Percentiles rank a stretch among this genome's conserved stretches.
These are phyloP conservation scores for Leccinum imitatum DNA, from an alignment of 768 basidiomycete species.

Conservation along the genomic window DNA sequence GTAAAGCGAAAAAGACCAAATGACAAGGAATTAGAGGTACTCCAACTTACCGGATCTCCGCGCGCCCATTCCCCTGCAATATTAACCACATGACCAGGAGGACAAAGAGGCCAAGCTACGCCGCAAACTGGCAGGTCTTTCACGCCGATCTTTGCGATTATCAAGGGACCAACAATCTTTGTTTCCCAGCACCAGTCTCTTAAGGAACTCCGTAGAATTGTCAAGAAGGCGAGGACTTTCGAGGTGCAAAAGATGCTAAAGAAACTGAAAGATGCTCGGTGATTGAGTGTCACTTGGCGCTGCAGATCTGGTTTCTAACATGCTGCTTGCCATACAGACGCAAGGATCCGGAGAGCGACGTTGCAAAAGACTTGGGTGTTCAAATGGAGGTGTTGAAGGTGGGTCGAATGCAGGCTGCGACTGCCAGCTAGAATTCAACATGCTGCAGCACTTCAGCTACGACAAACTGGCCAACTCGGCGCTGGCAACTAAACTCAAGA, in stretches of 20 bases:
- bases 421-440: neutral
- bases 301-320: constrained; percentile 1
- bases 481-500: constrained; percentile 70
- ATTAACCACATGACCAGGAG: constrained; percentile 30
- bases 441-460: constrained; percentile 51
- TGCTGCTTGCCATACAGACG: constrained; percentile 23
- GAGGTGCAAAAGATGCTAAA: constrained; percentile 85
- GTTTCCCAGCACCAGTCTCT: constrained; percentile 66
- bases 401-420: constrained; percentile 8
- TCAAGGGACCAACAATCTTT: constrained; percentile 10
- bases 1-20: constrained; percentile 46
- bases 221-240: constrained; percentile 78
- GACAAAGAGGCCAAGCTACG: constrained; percentile 43
- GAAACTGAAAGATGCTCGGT: constrained; percentile 72
- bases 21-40: constrained; percentile 35
- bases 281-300: constrained; percentile 11
- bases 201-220: constrained; percentile 69
- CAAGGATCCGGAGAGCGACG: constrained; percentile 38
- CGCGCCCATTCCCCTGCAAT: neutral
- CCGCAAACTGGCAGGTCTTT: constrained; percentile 55
- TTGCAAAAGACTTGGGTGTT: constrained; percentile 50
- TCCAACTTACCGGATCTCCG: neutral
- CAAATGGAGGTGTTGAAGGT: constrained; percentile 72
- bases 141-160: constrained; percentile 8
- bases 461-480: constrained; percentile 63